Base-by-base conservation (phyloP, 441 rosid genomes). In the Erysimum cheiri region DNA sequence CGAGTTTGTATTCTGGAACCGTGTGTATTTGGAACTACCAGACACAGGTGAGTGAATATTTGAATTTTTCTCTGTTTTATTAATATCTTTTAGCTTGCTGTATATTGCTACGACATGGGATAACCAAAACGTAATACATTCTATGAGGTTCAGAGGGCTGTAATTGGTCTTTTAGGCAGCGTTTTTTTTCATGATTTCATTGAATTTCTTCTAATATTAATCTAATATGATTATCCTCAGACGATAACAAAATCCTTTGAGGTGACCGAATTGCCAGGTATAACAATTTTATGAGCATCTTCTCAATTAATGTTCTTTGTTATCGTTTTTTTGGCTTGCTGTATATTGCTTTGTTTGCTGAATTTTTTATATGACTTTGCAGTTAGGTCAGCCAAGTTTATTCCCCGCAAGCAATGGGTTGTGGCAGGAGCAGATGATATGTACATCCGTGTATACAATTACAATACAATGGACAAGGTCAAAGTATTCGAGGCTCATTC, bases 401-500 rank as follows among this genome's bases (percentile, higher is more conserved):
- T 89, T 6, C 78, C 88, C 3, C 87, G 89, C 69, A 85, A 85
- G 71, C 88, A 87, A 53, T 89, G 95, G 95, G 84, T 89, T 64
- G 92, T 87, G 40, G 85, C 90, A 49, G 95, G 90, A 71, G 89
- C 95, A 44, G 90, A 89, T 77, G 96, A 89, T 79, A 83, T 80
- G 87, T 66, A 81, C 73, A 76, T 89, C 74, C 88, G 87, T 63
- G 90, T 89, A 32, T 89, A 88, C 75, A 84, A 93, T 67, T 87
- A 89, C 77, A 83, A 85, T 47, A 88, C 96, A 5, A 84, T 81
- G 92, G 94, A 91, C 62, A 80, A 88, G 80, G 80, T 91, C 24
- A 93, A 89, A 80, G 91, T 87, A 32, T 86, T 93, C 59, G 91
- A 93, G 80, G 98, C 96, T 41, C 97, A 93, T 79, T 68, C 83